These are phyloP conservation scores for Elaeis guineensis DNA, from an alignment of 176 grass and related monocot genomes.

Conservation along the genomic window DNA sequence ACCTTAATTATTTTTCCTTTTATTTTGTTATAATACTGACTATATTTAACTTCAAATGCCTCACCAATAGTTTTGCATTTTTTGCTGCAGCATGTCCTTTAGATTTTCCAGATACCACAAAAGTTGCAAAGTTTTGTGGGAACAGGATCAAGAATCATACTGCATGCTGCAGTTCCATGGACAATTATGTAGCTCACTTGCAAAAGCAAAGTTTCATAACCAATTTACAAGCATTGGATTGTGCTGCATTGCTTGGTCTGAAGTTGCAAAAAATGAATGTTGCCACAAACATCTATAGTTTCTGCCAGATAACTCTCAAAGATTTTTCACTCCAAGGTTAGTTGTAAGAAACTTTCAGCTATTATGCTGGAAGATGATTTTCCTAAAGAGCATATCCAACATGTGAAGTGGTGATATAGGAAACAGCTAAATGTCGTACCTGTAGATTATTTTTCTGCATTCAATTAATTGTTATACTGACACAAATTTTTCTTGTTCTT, in stretches of 20 bases:
- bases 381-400: no score
- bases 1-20: no score
- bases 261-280: conserved; percentile 95
- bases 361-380: not conserved
- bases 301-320: conserved; percentile 82
- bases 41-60: no score
- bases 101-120: conserved; percentile 75
- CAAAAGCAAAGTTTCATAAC: conserved; percentile 99
- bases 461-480: no score
- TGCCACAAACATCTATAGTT: conserved; percentile 61
- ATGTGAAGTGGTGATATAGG: no score
- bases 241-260: conserved; percentile 58
- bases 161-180: conserved; percentile 69
- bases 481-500: conserved; percentile 20
- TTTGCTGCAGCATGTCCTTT: conserved; percentile 64
- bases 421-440: no score
- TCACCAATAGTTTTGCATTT: not conserved
- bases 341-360: conserved; percentile 15
- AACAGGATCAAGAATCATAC: conserved; percentile 45
- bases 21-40: no score
- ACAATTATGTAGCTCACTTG: conserved; percentile 78
- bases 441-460: no score
- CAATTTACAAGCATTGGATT: conserved; percentile 92
- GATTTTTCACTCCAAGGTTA: conserved; percentile 99
- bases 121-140: conserved; percentile 64